Evolutionary conservation across 306 rosid genomes (phyloP).

Genomic region (Mimosa pudica): DNA sequence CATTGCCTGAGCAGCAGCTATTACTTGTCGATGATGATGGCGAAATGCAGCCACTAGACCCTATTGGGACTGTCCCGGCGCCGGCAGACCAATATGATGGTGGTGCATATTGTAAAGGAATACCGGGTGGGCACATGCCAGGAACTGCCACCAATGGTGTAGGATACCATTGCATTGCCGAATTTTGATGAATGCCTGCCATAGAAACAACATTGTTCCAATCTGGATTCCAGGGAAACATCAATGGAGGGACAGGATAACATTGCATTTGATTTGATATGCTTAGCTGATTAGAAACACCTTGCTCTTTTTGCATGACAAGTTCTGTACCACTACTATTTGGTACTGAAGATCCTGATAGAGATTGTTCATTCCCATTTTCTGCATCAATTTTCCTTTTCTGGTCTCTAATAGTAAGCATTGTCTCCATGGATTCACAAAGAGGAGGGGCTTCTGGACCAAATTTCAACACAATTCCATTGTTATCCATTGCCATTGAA

Average conservation of each 20-base stretch:
- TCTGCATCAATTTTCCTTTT: constrained; percentile 43
- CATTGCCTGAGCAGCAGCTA: constrained; percentile 49
- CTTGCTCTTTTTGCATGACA: neutral
- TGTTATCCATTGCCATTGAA: constrained; percentile 39
- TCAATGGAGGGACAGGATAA: constrained; percentile 54
- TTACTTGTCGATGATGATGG: constrained; percentile 48
- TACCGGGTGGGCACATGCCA: constrained; percentile 44
- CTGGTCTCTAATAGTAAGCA: constrained; percentile 49
- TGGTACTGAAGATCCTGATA: constrained; percentile 45
- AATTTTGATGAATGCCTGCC: constrained; percentile 35
- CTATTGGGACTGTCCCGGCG: constrained; percentile 38
- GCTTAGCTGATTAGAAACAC: constrained; percentile 31
- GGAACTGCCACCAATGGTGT: constrained; percentile 55
- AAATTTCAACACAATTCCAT: constrained; percentile 51
- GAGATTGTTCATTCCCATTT: constrained; percentile 44
- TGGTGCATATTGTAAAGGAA: constrained; percentile 55
- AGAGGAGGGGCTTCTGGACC: constrained; percentile 57
- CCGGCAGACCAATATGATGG: constrained; percentile 46
- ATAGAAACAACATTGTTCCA: constrained; percentile 40
- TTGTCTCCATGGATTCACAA: constrained; percentile 47
- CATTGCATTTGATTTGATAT: constrained; percentile 40
- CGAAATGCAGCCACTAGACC: constrained; percentile 49
- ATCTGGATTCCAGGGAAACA: constrained; percentile 49
- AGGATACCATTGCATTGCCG: constrained; percentile 29
- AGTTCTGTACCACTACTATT: constrained; percentile 31